Base-by-base conservation (phyloP, 2,329 filamentous ascomycete species). In the Aspergillus neoniger region DNA sequence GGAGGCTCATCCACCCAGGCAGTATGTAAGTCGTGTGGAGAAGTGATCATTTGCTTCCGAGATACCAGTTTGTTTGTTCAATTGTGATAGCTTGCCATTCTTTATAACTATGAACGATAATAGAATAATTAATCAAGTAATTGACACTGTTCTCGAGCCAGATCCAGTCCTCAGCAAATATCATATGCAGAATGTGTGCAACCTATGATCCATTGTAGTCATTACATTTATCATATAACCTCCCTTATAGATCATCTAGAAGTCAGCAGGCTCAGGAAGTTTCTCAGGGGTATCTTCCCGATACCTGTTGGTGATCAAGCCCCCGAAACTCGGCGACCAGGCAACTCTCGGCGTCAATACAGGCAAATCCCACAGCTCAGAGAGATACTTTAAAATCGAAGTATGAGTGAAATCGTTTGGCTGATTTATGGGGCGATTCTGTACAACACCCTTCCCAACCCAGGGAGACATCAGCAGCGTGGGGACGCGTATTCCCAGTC, bases 321-420 rank as follows among this genome's bases (percentile, higher is more conserved):
- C 64, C 21, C 72, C 71, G 44, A 80, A 80, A 2, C 76, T 74
- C 5, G 77, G 72, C 2, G 75, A 73, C 67, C 72, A 72, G 54
- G 73, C 71, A 15, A 79, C 77, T 0, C 77, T 73, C 0, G 73
- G 74, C 7, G 73, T 78, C 55, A 77, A 72, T 14, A 69, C 70
- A 17, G 72, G 76, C 65, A 80, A 68, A 39, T 69, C 76, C 75
- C 78, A 82, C 19, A 82, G 73, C 53, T 80, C 73, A 25, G 75
- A 71, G 23, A 81, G 65, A 23, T 76, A 78, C 58, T 74, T 75
- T 10, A 82, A 69, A 51, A 82, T 78, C 4, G 76, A 78, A 3
- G 79, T 80, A 55, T 80, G 78, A 3, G 75, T 77, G 66, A 81
- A 82, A 38, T 79, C 75, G 19, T 75, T 76, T 2, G 70, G 68